Evolutionary conservation across 202 grass and related monocot genomes (phyloP), one percentile per base, ranked within the genome.

Genomic region (Alloteropsis angusta): DNA sequence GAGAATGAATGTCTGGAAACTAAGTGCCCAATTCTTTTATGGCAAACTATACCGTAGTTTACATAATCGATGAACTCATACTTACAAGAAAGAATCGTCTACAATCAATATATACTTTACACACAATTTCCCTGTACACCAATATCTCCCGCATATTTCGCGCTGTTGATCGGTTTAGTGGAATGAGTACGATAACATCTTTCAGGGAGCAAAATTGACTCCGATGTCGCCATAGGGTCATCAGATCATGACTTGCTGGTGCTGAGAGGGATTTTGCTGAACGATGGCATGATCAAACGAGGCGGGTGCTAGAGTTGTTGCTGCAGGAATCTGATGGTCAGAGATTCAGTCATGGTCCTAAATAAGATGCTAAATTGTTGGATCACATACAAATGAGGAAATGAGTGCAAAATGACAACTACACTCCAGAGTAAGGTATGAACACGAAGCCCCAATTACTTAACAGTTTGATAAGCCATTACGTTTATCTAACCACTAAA

Each of bases 1-100:
- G 53, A 48, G 25, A 43, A 43, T 63, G 37, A 36, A 60, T 72
- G 6, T 2, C 18, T 74, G 36, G 53, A 80, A 74, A 46, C 50
- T 68, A 69, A 36, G 49, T 79, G 54, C 26, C 41, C 28, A 66
- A 53, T 41, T 57, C 76, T 78, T 88, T 73, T 52, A 85, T 59
- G 72, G 30, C 41, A 71, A 52, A 23, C n/a, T 82, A 61, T 76
- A 66, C n/a, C 37, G 63, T 76, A 76, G 57, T 81, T 81, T 81
- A 88, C 82, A 81, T 17, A 17, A 87, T 39, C 80, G 45, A 59
- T 44, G 9, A 72, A 66, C 72, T 45, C 41, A 42, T 79, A 68
- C 65, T 82, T 89, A 79, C 87, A 89, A 23, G 52, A 74, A 77
- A 62, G 59, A 89, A 72, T 81, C 47, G 61, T 66, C 73, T 82